phyloP scores from a whole-genome alignment of 192 early-diverging fungal genomes.

The Polychytrium aggregatum region DNA sequence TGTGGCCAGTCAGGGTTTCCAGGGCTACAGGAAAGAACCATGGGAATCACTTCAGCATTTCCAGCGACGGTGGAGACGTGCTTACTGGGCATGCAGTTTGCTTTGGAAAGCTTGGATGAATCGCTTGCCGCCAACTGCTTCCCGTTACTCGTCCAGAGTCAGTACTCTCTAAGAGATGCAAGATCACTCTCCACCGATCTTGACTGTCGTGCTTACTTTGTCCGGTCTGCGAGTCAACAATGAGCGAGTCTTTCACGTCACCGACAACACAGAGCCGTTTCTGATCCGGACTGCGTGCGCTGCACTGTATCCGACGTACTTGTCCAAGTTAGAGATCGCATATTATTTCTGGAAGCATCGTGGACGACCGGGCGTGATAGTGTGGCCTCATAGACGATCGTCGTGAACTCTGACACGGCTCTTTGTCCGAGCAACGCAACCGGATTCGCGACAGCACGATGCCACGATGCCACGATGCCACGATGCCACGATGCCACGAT shows the following conservation, averaged over 20 bases:
- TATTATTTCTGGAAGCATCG: neutral
- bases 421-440: too few relatives aligned
- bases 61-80: neutral
- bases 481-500: too few relatives aligned
- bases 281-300: conserved; percentile 39
- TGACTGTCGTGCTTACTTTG: too few relatives aligned
- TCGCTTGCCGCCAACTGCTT: too few relatives aligned
- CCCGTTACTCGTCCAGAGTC: too few relatives aligned
- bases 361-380: neutral
- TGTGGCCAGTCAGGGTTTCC: conserved; percentile 38
- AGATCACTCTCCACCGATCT: too few relatives aligned
- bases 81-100: neutral
- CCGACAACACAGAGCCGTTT: conserved; percentile 43
- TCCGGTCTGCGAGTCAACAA: conserved; percentile 36
- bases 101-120: too few relatives aligned
- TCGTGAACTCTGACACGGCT: too few relatives aligned
- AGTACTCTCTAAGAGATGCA: too few relatives aligned
- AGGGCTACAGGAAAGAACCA: conserved; percentile 1
- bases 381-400: too few relatives aligned
- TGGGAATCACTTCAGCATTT: neutral
- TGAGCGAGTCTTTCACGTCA: conserved; percentile 31
- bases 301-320: conserved; percentile 30
- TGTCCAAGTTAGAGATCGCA: neutral
- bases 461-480: too few relatives aligned
- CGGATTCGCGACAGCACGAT: too few relatives aligned